Conservation (phyloP, 1,139 yeast species). For the Yamadazyma kanchanaburiensis region DNA sequence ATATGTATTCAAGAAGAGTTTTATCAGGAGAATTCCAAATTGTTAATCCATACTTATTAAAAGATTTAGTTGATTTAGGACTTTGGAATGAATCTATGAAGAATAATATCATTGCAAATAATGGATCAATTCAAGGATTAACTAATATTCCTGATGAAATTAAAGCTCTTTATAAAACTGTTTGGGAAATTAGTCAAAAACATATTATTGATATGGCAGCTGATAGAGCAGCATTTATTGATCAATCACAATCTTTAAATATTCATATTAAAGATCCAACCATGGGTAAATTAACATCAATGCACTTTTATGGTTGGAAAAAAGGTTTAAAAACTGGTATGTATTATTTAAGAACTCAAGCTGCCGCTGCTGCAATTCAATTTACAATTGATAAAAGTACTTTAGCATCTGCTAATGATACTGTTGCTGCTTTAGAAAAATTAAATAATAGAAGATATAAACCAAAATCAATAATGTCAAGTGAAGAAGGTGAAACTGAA, state of each 20-base stretch:
- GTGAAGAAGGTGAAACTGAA: slow-evolving; percentile 26
- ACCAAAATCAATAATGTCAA: slow-evolving; percentile 14
- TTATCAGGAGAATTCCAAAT: slow-evolving; percentile 62
- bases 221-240: slow-evolving; percentile 58
- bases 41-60: slow-evolving; percentile 53
- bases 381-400: slow-evolving; percentile 50
- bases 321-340: slow-evolving; percentile 63
- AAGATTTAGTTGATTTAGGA: slow-evolving; percentile 54
- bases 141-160: slow-evolving; percentile 50
- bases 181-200: slow-evolving; percentile 60
- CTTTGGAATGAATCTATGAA: slow-evolving; percentile 54
- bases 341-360: slow-evolving; percentile 62
- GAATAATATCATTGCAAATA: slow-evolving; percentile 47
- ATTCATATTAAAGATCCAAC: slow-evolving; percentile 55
- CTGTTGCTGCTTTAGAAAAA: slow-evolving; percentile 52
- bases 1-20: slow-evolving; percentile 58
- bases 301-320: slow-evolving; percentile 64
- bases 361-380: slow-evolving; percentile 61
- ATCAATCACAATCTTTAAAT: slow-evolving; percentile 60
- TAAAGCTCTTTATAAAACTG: slow-evolving; percentile 53
- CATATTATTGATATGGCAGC: slow-evolving; percentile 58
- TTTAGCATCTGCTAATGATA: slow-evolving; percentile 42
- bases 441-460: slow-evolving; percentile 52
- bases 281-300: slow-evolving; percentile 55
- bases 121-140: slow-evolving; percentile 54